Evolutionary conservation across 345 rosid genomes (phyloP).

Genomic region (Hirschfeldia incana): DNA sequence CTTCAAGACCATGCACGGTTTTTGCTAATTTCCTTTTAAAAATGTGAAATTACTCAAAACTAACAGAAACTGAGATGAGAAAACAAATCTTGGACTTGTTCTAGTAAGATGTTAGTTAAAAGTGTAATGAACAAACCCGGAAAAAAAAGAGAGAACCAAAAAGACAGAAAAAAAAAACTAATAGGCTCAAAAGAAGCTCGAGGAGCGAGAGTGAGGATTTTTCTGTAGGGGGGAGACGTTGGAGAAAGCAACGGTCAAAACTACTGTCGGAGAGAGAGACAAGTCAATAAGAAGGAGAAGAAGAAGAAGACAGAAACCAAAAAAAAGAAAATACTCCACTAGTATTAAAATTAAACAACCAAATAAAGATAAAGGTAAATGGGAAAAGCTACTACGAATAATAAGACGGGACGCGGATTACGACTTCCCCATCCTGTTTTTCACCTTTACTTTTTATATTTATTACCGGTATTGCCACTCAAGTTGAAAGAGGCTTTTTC

Average conservation of each 20-base stretch:
- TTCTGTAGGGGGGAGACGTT: constrained; percentile 36
- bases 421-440: neutral
- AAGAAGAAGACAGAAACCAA: constrained; percentile 30
- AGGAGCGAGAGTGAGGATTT: constrained; percentile 35
- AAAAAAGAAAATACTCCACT: no score
- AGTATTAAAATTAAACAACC: no score
- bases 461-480: no score
- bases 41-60: neutral
- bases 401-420: neutral
- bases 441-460: neutral
- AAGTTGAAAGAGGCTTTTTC: neutral
- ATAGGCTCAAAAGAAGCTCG: constrained; percentile 18
- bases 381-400: neutral
- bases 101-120: neutral
- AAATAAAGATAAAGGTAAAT: no score
- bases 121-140: constrained; percentile 1
- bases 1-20: constrained; percentile 17
- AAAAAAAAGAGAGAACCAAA: neutral
- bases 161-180: neutral
- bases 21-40: neutral
- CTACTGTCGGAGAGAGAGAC: constrained; percentile 36
- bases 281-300: constrained; percentile 22
- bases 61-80: constrained; percentile 1
- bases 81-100: constrained; percentile 9
- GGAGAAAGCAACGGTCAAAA: constrained; percentile 44